Conservation (phyloP, 164 flowering plant genomes). For the Annona cherimola region DNA sequence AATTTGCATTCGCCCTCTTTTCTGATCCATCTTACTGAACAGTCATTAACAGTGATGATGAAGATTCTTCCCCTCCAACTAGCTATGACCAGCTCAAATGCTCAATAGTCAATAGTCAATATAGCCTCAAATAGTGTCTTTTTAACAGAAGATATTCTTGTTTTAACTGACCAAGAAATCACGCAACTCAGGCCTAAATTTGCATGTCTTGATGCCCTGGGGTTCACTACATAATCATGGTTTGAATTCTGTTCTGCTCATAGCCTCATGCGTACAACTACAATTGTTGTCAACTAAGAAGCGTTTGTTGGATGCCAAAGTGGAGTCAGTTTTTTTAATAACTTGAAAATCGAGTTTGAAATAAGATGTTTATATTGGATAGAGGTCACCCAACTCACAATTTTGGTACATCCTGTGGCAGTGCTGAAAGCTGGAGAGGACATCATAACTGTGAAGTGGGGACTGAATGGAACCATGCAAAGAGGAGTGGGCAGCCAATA, state of each 20-base stretch:
- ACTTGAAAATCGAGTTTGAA: neutral
- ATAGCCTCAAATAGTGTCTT: too few relatives aligned
- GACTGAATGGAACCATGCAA: constrained; percentile 25
- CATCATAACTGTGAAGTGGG: constrained; percentile 51
- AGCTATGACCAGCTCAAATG: too few relatives aligned
- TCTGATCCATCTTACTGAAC: too few relatives aligned
- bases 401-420: constrained; percentile 13
- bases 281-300: neutral
- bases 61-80: too few relatives aligned
- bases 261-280: too few relatives aligned
- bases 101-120: too few relatives aligned
- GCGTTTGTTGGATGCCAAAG: neutral
- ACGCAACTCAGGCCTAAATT: too few relatives aligned
- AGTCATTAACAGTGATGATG: too few relatives aligned
- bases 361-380: neutral
- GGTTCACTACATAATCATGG: neutral
- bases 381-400: neutral
- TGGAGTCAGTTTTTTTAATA: neutral
- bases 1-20: too few relatives aligned
- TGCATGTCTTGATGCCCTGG: too few relatives aligned
- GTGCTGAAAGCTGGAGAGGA: constrained; percentile 51
- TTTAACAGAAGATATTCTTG: too few relatives aligned
- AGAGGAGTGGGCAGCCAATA: constrained; percentile 35
- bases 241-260: neutral
- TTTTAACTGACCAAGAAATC: too few relatives aligned